Base-by-base conservation (phyloP, 2,329 filamentous ascomycete species). In the Pseudocercospora ulei region DNA sequence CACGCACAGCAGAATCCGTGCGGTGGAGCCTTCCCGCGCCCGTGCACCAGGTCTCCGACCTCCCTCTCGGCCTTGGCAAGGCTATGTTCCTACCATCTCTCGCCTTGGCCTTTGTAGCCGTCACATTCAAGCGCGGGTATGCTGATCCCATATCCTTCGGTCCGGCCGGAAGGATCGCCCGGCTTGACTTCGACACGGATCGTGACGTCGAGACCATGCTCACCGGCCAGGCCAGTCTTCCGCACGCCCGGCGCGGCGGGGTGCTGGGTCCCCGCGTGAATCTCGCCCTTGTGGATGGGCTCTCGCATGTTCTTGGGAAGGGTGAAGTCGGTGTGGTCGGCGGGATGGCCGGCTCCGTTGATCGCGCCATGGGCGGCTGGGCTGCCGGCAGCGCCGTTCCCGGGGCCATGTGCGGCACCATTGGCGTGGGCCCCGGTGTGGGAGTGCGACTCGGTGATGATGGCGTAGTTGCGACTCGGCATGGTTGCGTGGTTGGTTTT, bases 401-500 rank as follows among this genome's bases (percentile, higher is more conserved):
- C 41, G 39, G 44, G 46, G 36, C 43, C 36, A 28, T 20, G 43
- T 22, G 36, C 35, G 4, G 16, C 23, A n/a, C 48, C 41, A 46
- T 56, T 56, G 34, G 56, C 49, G 3, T 61, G 37, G 37, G 49
- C 38, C 12, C 39, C 38, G 3, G 38, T 41, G 43, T 44, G 58
- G 29, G 35, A 53, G 44, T 61, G 56, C 8, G 63, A 66, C 51
- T 79, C 74, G 28, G 69, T 69, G 58, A 79, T 73, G 56, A 73
- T 74, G 41, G 75, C 75, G 55, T 74, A 78, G 58, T 80, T 78
- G 38, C 76, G 67, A 35, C 70, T 74, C 1, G 76, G 75, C 76
- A 95, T 95, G 7, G 87, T 95, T 46, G 84, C 82, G 48, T 83
- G 73, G 62, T 95, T 95, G 56, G 72, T 80, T 27, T 67, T 66